These are phyloP conservation scores for Diaporthe sp. DNA, from an alignment of 2,329 filamentous ascomycete genomes.

Conservation along the genomic window DNA sequence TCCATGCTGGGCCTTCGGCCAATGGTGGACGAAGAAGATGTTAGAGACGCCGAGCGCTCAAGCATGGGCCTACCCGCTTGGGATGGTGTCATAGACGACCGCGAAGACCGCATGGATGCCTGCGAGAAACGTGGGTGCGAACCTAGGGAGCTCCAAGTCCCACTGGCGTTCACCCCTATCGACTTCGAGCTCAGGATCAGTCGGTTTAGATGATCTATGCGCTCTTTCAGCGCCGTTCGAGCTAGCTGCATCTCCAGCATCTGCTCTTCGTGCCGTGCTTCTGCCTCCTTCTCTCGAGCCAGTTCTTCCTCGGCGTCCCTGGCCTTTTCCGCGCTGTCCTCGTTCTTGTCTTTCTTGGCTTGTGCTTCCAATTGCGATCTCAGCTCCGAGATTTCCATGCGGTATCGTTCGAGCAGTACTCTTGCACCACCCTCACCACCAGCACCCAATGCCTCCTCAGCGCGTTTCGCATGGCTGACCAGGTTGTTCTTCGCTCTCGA, in stretches of 20 bases:
- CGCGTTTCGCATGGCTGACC: constrained; percentile 94
- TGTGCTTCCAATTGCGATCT: constrained; percentile 86
- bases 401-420: constrained; percentile 91
- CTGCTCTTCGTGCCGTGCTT: constrained; percentile 93
- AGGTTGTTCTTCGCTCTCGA: constrained; percentile 98
- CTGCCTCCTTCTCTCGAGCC: constrained; percentile 82
- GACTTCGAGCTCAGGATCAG: constrained; percentile 97
- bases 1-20: constrained; percentile 64
- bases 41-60: constrained; percentile 77
- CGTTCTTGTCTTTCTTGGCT: constrained; percentile 72
- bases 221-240: constrained; percentile 93
- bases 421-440: constrained; percentile 89
- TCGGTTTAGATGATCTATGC: constrained; percentile 96
- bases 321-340: constrained; percentile 73
- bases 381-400: constrained; percentile 90
- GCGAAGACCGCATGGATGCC: constrained; percentile 70
- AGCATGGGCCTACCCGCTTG: constrained; percentile 64
- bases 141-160: constrained; percentile 78
- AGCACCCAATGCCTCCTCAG: constrained; percentile 86
- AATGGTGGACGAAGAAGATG: constrained; percentile 73
- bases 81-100: constrained; percentile 74
- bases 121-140: constrained; percentile 75
- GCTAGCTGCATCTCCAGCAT: constrained; percentile 99
- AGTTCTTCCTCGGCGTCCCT: constrained; percentile 80
- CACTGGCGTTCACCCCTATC: constrained; percentile 87